Evolutionary conservation across 345 rosid genomes (phyloP), one percentile per base, ranked within the genome.

Genomic region (Rubroshorea leprosula): DNA sequence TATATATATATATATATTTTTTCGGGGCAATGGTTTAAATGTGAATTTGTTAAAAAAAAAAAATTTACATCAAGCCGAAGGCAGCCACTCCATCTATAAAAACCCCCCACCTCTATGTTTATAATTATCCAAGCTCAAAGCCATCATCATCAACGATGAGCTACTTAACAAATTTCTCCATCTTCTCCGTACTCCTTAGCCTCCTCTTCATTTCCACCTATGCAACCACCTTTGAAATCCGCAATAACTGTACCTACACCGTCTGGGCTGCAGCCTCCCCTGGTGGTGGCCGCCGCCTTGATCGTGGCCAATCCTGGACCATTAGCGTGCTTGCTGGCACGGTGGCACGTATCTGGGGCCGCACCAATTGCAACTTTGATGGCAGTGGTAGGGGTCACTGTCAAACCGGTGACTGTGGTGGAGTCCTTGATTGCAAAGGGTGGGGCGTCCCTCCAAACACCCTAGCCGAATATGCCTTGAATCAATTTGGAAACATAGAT

Each of bases 371-470:
- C 57, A 46, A 69, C 1, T 78, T 75, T 8, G 77, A 75, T 15
- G 56, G 38, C 29, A 45, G 17, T 3, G 60, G 67, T 6, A 9
- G 54, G 46, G 67, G 67, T 19, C 58, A 53, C 15, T 87, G 95
- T 6, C 16, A 73, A 54, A 84, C 83, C 0, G 84, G 90, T 4
- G 90, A 80, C 18, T 84, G 95, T 0, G 70, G 63, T 5, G 82
- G 81, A 24, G 50, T 69, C 48, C 74, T 80, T 5, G 51, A 71
- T 26, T 80, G 95, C 49, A 31, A 56, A 11, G 76, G 64, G 2
- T 80, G 59, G 67, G 90, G 90, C 4, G 46, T 16, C 39, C 87
- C 87, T 2, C 89, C 85, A 2, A 78, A 79, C 58, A 81, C 90
- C 54, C 50, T 78, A 55, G 88, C 81, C 17, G 88, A 83, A 65